Conservation (phyloP, 805 yeast species). For the Nakazawaea holstii region DNA sequence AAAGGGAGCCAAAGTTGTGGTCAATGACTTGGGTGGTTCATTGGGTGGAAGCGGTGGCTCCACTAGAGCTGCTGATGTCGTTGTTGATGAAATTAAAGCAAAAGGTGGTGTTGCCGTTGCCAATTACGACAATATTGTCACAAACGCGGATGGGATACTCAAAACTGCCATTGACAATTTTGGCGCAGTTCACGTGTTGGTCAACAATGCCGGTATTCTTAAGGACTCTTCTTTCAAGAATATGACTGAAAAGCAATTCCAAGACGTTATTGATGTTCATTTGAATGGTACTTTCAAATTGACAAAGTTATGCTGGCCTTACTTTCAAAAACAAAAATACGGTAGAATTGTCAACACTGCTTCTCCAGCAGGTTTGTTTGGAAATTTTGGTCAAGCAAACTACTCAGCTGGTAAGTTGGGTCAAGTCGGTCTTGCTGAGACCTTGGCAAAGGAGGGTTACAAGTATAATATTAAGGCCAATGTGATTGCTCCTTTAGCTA, state of each 20-base stretch:
- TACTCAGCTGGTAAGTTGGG: conserved; percentile 93
- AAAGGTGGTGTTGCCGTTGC: conserved; percentile 88
- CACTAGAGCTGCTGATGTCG: conserved; percentile 77
- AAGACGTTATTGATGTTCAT: conserved; percentile 79
- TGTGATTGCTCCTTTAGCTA: conserved; percentile 90
- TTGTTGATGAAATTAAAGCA: conserved; percentile 74
- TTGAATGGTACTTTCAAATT: conserved; percentile 83
- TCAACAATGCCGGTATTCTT: conserved; percentile 94
- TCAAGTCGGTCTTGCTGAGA: conserved; percentile 86
- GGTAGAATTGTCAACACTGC: conserved; percentile 93
- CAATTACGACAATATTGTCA: conserved; percentile 84
- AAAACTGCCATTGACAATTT: conserved; percentile 80
- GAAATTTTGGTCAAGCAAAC: conserved; percentile 95
- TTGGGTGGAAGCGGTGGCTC: conserved; percentile 68
- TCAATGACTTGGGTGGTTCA: conserved; percentile 89
- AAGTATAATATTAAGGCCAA: conserved; percentile 80
- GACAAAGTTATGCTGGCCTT: conserved; percentile 89
- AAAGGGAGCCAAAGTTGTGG: conserved; percentile 93
- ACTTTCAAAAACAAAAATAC: conserved; percentile 74
- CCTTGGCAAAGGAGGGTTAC: conserved; percentile 90
- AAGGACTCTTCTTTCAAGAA: conserved; percentile 85
- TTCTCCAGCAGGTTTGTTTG: conserved; percentile 95
- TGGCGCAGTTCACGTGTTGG: conserved; percentile 82
- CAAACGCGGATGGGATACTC: conserved; percentile 77
- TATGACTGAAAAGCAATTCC: conserved; percentile 77